Evolutionary conservation across 2,329 filamentous ascomycete genomes (phyloP).

Genomic region (Aspergillus fumigatus): DNA sequence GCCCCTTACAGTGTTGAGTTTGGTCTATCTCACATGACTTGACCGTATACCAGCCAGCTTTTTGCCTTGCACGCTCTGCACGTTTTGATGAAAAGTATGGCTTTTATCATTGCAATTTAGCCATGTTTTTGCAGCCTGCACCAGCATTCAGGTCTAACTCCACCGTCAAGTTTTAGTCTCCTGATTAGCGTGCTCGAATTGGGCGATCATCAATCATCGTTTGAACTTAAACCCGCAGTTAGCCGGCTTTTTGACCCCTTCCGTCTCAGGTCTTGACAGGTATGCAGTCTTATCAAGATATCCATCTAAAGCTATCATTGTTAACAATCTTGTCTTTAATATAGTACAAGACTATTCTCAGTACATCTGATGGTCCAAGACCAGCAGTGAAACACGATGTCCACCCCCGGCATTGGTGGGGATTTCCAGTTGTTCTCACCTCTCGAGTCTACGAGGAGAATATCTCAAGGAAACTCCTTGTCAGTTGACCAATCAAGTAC

Average conservation of each 20-base stretch:
- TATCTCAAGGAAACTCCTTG: conserved; percentile 14
- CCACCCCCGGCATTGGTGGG: conserved; percentile 23
- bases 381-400: conserved; percentile 17
- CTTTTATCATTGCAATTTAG: background rate
- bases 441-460: conserved; percentile 15
- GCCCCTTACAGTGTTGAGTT: background rate
- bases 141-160: conserved; percentile 6
- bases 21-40: background rate
- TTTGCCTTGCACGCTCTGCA: background rate
- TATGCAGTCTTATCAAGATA: conserved; percentile 3
- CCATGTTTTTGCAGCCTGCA: background rate
- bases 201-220: conserved; percentile 13
- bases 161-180: conserved; percentile 11
- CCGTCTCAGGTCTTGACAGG: conserved; percentile 2
- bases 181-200: conserved; percentile 10
- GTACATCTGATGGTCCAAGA: conserved; percentile 14
- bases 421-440: conserved; percentile 35
- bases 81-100: background rate
- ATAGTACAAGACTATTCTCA: background rate
- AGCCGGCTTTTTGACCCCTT: conserved; percentile 2
- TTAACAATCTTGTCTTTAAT: background rate
- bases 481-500: conserved; percentile 16
- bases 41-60: background rate
- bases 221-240: conserved; percentile 9
- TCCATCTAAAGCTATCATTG: background rate